phyloP scores from a whole-genome alignment of 148 eudicot genomes.

The Vaccinium myrtillus region DNA sequence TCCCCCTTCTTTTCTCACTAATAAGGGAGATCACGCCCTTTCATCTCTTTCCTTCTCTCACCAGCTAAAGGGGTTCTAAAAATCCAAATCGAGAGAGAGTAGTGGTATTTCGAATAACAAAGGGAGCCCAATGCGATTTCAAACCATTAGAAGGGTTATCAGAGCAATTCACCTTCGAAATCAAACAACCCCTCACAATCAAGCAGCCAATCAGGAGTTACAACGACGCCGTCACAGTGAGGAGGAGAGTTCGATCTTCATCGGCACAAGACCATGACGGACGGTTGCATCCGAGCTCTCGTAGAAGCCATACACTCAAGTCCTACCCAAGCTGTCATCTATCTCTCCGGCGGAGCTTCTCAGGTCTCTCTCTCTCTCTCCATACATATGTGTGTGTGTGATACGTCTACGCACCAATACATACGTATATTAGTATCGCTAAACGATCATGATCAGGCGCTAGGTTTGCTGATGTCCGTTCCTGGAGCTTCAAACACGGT shows the following conservation, averaged over 20 bases:
- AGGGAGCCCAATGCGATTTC: not conserved
- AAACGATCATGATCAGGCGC: slow-evolving; percentile 34
- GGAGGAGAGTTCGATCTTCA: not conserved
- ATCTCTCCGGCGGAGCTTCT: slow-evolving; percentile 93
- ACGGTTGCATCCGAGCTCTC: slow-evolving; percentile 31
- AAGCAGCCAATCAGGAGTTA: not conserved
- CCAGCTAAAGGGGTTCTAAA: too few relatives aligned
- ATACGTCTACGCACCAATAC: not conserved
- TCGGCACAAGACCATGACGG: slow-evolving; percentile 11
- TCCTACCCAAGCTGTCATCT: slow-evolving; percentile 79
- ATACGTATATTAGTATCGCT: not conserved
- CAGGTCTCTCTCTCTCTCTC: slow-evolving; percentile 39
- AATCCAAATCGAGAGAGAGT: not conserved
- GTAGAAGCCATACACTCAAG: slow-evolving; percentile 74
- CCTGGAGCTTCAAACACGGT: slow-evolving; percentile 95
- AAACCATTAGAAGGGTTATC: not conserved
- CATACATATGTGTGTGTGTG: not conserved
- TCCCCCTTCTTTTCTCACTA: too few relatives aligned
- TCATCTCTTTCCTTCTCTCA: too few relatives aligned
- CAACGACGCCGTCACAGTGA: not conserved
- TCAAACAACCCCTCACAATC: not conserved
- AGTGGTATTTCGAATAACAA: not conserved
- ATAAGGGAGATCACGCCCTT: too few relatives aligned
- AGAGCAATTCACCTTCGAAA: not conserved
- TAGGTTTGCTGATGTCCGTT: slow-evolving; percentile 81